Base-by-base conservation (phyloP, 208 protist genomes). In the Blechomonas ayalai region DNA sequence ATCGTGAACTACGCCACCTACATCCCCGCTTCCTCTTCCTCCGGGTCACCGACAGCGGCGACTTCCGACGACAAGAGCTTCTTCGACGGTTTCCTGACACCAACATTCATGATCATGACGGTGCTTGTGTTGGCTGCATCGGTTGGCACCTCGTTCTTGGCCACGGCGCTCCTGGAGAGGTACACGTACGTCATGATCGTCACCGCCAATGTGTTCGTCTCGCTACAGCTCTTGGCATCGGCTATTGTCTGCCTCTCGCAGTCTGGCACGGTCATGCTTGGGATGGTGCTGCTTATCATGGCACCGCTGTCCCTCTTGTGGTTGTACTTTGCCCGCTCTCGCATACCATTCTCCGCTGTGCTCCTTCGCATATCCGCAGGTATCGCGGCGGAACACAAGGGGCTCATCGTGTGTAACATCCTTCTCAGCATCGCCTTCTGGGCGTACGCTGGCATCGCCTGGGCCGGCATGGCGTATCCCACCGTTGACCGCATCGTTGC, bases 291-390 rank as follows among this genome's bases (percentile, higher is more conserved):
- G 51, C 29, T 73, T 12, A 23, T 88, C 34, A 45, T 35, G 7
- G 44, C 48, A 1, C 33, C 52, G 1, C 53, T 79, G 10, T 47
- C 67, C 38, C 34, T 32, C 0, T 12, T 90, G 16, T 85, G 75
- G 60, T 22, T 92, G 23, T 87, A 60, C 42, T 50, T 82, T 39
- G 76, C 72, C 20, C 77, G 83, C 19, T 12, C 51, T 15, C 82
- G 81, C 38, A 92, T 95, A 43, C 66, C 78, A 7, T 90, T 93
- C 34, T 60, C 81, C 3, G 82, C 79, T 1, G 71, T 60, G 39
- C 67, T 90, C 12, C 63, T 95, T 6, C 46, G 56, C 23, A 50
- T 64, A 2, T 54, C 82, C 6, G 43, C 63, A n/a, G 35, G 42
- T 35, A 35, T 90, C 7, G 47, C 90, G 9, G 38, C 18, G 15